These are phyloP conservation scores for Simplicillium sp. DNA, from an alignment of 2,329 filamentous ascomycete species.

Conservation along the genomic window DNA sequence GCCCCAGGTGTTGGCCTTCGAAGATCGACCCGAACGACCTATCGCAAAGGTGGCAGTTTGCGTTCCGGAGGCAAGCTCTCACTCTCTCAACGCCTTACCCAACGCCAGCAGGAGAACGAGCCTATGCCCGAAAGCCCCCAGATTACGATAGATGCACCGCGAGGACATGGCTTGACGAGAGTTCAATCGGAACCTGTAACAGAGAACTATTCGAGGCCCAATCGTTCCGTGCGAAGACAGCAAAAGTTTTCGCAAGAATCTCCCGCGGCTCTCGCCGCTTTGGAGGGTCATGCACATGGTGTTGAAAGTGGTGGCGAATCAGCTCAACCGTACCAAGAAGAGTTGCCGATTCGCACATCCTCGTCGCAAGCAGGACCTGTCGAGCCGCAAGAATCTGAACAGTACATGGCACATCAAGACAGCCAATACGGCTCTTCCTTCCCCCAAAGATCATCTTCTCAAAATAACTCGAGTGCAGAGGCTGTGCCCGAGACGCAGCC, in stretches of 20 bases:
- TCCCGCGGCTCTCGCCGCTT: constrained; percentile 33
- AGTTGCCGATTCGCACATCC: constrained; percentile 22
- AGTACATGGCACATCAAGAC: no score
- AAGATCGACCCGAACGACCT: constrained; percentile 85
- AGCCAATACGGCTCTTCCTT: constrained; percentile 16
- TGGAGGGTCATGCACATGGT: constrained; percentile 27
- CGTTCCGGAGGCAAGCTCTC: constrained; percentile 67
- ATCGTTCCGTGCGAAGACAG: constrained; percentile 34
- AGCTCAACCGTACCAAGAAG: constrained; percentile 18
- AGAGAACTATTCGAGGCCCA: constrained; percentile 55
- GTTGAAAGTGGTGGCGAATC: constrained; percentile 11
- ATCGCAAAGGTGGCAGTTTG: constrained; percentile 75
- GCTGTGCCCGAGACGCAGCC: constrained; percentile 30
- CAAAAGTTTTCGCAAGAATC: constrained; percentile 39
- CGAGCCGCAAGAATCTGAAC: no score
- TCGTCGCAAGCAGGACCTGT: no score
- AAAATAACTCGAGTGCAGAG: constrained; percentile 27
- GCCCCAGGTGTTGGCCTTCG: constrained; percentile 71
- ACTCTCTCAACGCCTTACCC: constrained; percentile 62
- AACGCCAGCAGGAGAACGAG: constrained; percentile 53
- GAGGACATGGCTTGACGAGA: constrained; percentile 44
- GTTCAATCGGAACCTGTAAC: constrained; percentile 61
- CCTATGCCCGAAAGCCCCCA: constrained; percentile 14
- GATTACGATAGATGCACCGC: constrained; percentile 32
- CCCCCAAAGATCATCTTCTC: constrained; percentile 47